Evolutionary conservation across 805 yeast genomes (phyloP), one percentile per base, ranked within the genome.

Genomic region (Blastobotrys mokoenaii): DNA sequence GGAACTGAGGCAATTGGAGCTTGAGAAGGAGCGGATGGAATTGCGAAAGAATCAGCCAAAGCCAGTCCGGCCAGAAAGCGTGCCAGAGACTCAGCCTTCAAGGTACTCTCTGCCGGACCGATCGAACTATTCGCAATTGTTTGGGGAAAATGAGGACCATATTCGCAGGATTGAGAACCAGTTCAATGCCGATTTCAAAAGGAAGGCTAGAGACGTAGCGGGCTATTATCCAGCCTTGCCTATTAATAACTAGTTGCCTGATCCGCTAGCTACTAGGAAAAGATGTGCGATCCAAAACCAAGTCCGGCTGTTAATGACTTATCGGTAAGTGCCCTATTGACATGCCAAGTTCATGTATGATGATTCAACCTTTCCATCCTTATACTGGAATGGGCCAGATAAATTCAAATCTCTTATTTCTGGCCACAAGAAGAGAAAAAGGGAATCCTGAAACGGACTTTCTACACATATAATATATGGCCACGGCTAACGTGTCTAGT

Each of bases 161-260:
- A 43, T 50, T 10, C 15, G 11, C 11, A 11, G 29, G n/a, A 17
- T 51, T 18, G 55, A 51, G 10, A 38, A 17, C 10, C 6, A 32
- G 8, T 14, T 33, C n/a, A 53, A 51, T 37, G 27, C 20, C 8
- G 16, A 34, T 1, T 51, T 37, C 34, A 38, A 22, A 14, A 38
- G 39, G 11, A n/a, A 35, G 25, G 29, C 31, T 16, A 11, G 25
- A 4, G 29, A 31, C 6, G 46, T 44, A 5, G 32, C 32, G 20
- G 38, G 49, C 30, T 53, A 50, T 38, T 53, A 51, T 42, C 56
- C 56, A 2, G 50, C 38, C 2, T 16, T 52, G 8, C 54, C 56
- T 3, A 22, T 51, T 14, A 39, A 33, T 7, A 34, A 38, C 15
- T 14, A 17, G 25, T 11, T n/a, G 16, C 17, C 6, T n/a, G 10